Base-by-base conservation (phyloP, 768 basidiomycete genomes). In the Psilocybe azurescens region DNA sequence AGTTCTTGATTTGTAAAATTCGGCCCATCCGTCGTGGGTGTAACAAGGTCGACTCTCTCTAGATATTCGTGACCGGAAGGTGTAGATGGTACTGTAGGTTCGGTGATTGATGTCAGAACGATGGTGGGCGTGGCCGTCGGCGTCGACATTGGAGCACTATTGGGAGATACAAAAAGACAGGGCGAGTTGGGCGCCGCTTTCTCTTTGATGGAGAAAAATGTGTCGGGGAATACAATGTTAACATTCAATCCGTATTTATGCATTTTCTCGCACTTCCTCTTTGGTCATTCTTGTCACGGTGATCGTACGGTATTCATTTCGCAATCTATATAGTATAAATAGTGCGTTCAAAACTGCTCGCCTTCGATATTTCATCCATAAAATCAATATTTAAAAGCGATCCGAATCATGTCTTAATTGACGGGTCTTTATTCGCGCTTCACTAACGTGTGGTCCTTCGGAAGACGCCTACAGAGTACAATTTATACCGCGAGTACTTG, bases 151-250 rank as follows among this genome's bases (percentile, higher is more conserved):
- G 14, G 39, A 32, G 47, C n/a, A 9, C 20, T 56, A 16, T 8
- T 18, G 13, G 2, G 24, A 50, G n/a, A 32, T 13, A 29, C 18
- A 33, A 50, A 54, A 18, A 58, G 41, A 49, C 11, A 55, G 51
- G 57, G 58, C 62, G 62, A 63, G 62, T 63, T 63, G 58, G 62
- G 53, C 62, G 62, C 62, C 58, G 53, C 46, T 16, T 55, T 39
- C 13, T 47, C 16, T 54, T 24, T 48, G n/a, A 18, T 30, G 44
- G 44, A 53, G 16, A 30, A 16, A 28, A 28, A 20, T 52, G 39
- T 52, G 49, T 51, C 14, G 49, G 58, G 38, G 39, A 52, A 59
- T 41, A 60, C 52, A 53, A 33, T 16, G 29, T 16, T 47, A 50
- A 11, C 57, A 50, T 58, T 48, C 57, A 58, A 58, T 32, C 44